Conservation (phyloP, 768 basidiomycete genomes). For the Mrakia frigida region DNA sequence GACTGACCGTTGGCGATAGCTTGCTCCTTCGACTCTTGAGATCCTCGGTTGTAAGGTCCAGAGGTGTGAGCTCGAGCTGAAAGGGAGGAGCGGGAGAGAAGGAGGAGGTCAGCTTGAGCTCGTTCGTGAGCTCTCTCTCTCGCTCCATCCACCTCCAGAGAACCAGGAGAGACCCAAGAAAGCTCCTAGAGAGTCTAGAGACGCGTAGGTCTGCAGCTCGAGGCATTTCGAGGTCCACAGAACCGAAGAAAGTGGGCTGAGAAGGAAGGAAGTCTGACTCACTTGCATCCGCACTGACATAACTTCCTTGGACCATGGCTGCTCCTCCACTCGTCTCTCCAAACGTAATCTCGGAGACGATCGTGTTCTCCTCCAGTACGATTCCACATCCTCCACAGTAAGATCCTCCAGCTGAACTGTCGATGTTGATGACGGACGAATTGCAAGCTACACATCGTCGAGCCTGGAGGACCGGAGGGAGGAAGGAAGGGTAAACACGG, state of each 20-base stretch:
- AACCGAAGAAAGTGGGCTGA: neutral
- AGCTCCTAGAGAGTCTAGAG: neutral
- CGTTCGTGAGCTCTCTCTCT: neutral
- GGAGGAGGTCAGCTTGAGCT: conserved; percentile 5
- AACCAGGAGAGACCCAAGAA: neutral
- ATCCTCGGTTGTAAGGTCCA: conserved; percentile 65
- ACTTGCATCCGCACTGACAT: conserved; percentile 88
- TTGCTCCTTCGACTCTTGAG: conserved; percentile 19
- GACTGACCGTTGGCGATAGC: conserved; percentile 24
- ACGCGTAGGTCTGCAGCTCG: too few relatives aligned
- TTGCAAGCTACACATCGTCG: conserved; percentile 29
- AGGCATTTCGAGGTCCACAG: neutral
- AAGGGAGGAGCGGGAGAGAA: neutral
- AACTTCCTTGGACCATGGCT: conserved; percentile 91
- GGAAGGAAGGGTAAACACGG: neutral
- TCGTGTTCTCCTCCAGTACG: conserved; percentile 86
- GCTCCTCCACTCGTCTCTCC: conserved; percentile 89
- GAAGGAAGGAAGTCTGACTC: conserved; percentile 43
- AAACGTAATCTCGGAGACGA: conserved; percentile 89
- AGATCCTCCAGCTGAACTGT: conserved; percentile 25
- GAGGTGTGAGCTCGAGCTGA: conserved; percentile 75
- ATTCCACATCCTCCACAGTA: conserved; percentile 74
- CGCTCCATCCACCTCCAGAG: conserved; percentile 5
- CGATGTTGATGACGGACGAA: conserved; percentile 29
- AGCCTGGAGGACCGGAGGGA: neutral